phyloP scores from a whole-genome alignment of 805 yeast genomes.

The Yarrowia keelungensis region DNA sequence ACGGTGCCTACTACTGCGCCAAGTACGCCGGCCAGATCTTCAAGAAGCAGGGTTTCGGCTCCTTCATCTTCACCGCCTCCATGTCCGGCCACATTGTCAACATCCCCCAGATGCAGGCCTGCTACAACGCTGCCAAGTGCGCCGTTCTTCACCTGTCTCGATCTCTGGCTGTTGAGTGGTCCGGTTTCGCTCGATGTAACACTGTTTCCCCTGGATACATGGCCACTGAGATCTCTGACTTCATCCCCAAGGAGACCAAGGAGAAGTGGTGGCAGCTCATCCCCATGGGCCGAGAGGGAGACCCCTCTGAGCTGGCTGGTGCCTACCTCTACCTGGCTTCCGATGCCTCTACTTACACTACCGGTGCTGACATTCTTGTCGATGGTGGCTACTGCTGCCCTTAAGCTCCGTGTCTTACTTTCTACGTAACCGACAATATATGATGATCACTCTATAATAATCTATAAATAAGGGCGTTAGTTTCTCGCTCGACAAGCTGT shows the following conservation, averaged over 20 bases:
- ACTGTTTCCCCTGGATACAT: conserved; percentile 90
- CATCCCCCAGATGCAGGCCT: conserved; percentile 85
- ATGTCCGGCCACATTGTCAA: conserved; percentile 90
- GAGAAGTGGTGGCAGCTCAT: conserved; percentile 59
- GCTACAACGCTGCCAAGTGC: conserved; percentile 87
- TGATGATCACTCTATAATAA: conserved; percentile 11
- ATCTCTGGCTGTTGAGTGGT: conserved; percentile 87
- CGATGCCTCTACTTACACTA: conserved; percentile 57
- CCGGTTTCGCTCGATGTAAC: conserved; percentile 83
- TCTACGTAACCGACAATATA: background rate
- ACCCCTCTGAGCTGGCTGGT: conserved; percentile 76
- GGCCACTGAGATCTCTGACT: conserved; percentile 68
- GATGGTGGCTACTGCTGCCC: conserved; percentile 27
- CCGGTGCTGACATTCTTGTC: conserved; percentile 16
- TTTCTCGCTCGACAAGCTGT: background rate
- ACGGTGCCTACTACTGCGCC: conserved; percentile 82
- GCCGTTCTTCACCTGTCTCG: conserved; percentile 76
- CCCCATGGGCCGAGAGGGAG: conserved; percentile 79
- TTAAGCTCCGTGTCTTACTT: background rate
- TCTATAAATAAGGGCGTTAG: conserved; percentile 26
- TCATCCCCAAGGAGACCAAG: conserved; percentile 55
- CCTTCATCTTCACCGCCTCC: conserved; percentile 83
- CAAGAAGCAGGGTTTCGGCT: conserved; percentile 76
- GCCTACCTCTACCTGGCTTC: conserved; percentile 81
- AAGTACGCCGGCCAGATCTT: conserved; percentile 75